phyloP scores from a whole-genome alignment of 2,329 filamentous ascomycete species.

The Pyrenochaeta sp. region DNA sequence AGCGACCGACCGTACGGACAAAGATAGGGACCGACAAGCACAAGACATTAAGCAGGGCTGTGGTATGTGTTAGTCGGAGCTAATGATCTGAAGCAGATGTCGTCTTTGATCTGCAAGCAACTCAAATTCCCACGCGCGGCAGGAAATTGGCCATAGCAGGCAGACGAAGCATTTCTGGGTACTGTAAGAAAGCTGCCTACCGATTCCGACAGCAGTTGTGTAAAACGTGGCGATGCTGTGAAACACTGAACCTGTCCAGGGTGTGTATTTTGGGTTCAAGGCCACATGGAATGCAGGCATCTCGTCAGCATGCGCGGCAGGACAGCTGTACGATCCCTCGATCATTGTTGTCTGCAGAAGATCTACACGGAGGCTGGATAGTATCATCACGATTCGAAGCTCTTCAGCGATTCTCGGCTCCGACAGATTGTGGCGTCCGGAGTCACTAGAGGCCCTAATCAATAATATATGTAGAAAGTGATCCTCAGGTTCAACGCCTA shows the following conservation, averaged over 20 bases:
- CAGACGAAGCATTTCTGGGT: not conserved
- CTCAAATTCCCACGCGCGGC: not conserved
- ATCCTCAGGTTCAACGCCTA: not conserved
- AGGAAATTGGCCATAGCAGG: not conserved
- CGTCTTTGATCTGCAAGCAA: not conserved
- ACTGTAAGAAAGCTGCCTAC: not conserved
- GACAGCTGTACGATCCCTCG: not conserved
- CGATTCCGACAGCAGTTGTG: not conserved
- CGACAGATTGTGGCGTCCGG: not conserved
- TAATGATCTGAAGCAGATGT: not conserved
- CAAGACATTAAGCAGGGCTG: not conserved
- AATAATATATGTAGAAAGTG: not conserved
- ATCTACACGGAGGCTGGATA: not conserved
- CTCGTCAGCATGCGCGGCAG: constrained; percentile 1
- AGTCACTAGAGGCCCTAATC: not conserved
- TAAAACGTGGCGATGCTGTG: constrained; percentile 1
- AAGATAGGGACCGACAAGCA: not conserved
- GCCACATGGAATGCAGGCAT: constrained; percentile 1
- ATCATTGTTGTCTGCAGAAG: not conserved
- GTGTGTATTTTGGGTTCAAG: not conserved
- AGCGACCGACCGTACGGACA: not conserved
- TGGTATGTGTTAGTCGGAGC: not conserved
- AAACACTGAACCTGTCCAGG: not conserved
- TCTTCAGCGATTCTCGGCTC: constrained; percentile 1
- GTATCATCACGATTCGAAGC: not conserved